phyloP scores from a whole-genome alignment of 1,284 basidiomycete genomes.

The Chiua sp. region DNA sequence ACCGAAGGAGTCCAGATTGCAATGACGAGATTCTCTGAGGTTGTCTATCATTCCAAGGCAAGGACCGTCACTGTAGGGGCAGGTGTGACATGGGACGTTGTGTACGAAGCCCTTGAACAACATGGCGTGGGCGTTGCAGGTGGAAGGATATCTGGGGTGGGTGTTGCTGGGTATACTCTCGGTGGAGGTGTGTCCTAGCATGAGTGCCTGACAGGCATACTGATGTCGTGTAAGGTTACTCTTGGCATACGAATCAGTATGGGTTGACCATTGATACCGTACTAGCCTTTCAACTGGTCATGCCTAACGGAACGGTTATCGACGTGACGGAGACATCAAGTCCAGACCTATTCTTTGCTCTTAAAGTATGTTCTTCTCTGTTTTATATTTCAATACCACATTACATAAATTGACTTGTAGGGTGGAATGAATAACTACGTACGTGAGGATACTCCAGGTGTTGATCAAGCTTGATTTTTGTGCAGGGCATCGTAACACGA shows the following conservation, averaged over 20 bases:
- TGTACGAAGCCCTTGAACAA: slow-evolving; percentile 54
- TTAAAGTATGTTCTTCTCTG: slow-evolving; percentile 40
- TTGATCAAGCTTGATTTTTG: too few species aligned
- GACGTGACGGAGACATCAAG: slow-evolving; percentile 44
- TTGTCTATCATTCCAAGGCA: slow-evolving; percentile 44
- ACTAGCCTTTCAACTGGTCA: slow-evolving; percentile 50
- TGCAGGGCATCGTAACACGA: slow-evolving; percentile 45
- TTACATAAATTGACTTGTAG: slow-evolving; percentile 22
- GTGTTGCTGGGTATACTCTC: slow-evolving; percentile 58
- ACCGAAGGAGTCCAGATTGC: slow-evolving; percentile 61
- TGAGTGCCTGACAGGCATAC: slow-evolving; percentile 14
- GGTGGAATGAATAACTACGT: slow-evolving; percentile 69
- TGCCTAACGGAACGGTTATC: slow-evolving; percentile 43
- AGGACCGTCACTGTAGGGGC: slow-evolving; percentile 47
- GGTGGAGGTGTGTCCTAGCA: slow-evolving; percentile 56
- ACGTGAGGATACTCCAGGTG: slow-evolving; percentile 20
- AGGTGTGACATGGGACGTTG: slow-evolving; percentile 62
- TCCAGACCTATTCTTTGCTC: slow-evolving; percentile 51
- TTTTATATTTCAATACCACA: not conserved
- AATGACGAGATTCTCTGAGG: slow-evolving; percentile 54
- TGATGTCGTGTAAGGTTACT: slow-evolving; percentile 20
- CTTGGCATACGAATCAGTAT: slow-evolving; percentile 28
- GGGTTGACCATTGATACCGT: slow-evolving; percentile 59
- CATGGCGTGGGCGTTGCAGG: slow-evolving; percentile 56
- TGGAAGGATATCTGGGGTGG: slow-evolving; percentile 54